These are phyloP conservation scores for Hypoxylon trugodes DNA, from an alignment of 495 filamentous ascomycete species.

Conservation along the genomic window DNA sequence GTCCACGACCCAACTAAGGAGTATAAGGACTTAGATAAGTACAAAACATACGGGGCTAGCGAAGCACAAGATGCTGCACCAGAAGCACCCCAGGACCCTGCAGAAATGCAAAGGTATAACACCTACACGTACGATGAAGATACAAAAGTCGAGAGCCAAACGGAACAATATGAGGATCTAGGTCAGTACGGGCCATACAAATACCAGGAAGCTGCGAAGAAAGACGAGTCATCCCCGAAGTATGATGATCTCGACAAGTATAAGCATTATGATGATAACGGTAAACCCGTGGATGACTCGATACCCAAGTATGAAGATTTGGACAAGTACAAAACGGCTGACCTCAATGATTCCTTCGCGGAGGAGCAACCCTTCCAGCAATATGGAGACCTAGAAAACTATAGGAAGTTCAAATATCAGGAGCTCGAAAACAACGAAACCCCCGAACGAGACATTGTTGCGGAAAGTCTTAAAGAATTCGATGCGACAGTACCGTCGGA, in stretches of 20 bases:
- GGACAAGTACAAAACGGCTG: slow-evolving; percentile 44
- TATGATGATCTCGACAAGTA: slow-evolving; percentile 45
- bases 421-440: slow-evolving; percentile 23
- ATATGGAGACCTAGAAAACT: slow-evolving; percentile 44
- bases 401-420: slow-evolving; percentile 34
- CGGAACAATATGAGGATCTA: slow-evolving; percentile 38
- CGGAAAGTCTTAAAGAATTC: slow-evolving; percentile 42
- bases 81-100: slow-evolving; percentile 11
- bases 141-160: slow-evolving; percentile 4
- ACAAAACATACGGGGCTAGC: slow-evolving; percentile 33
- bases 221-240: slow-evolving; percentile 33
- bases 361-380: slow-evolving; percentile 37
- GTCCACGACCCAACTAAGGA: slow-evolving; percentile 18
- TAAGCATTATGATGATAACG: slow-evolving; percentile 26
- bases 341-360: slow-evolving; percentile 42
- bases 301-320: slow-evolving; percentile 43
- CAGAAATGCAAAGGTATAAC: slow-evolving; percentile 37
- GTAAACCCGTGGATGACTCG: slow-evolving; percentile 16
- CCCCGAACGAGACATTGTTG: slow-evolving; percentile 32
- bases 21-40: slow-evolving; percentile 41
- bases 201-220: slow-evolving; percentile 45
- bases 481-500: slow-evolving; percentile 39
- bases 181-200: slow-evolving; percentile 44
- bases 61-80: slow-evolving; percentile 30
- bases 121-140: slow-evolving; percentile 37